These are phyloP conservation scores for Chlamydomonas asymmetrica DNA, from an alignment of 139 green algal species.

Conservation along the genomic window DNA sequence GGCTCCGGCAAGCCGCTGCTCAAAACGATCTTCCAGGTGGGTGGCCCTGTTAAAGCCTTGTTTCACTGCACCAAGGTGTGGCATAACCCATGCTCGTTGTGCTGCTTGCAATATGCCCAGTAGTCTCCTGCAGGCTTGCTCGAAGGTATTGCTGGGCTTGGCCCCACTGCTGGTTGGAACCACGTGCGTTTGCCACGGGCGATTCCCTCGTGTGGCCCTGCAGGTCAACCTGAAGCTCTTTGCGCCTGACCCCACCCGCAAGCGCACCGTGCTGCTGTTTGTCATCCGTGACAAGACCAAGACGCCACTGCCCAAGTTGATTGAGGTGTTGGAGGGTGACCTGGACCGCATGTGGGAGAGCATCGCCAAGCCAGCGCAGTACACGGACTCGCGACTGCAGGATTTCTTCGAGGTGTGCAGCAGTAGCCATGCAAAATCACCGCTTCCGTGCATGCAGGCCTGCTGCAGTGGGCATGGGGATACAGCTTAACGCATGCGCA, in stretches of 20 bases:
- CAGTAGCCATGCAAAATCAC: no score
- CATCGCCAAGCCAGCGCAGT: constrained; percentile 87
- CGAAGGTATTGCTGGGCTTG: no score
- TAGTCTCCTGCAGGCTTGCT: no score
- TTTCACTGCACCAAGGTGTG: no score
- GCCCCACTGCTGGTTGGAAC: no score
- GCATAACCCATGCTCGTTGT: no score
- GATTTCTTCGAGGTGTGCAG: constrained; percentile 92
- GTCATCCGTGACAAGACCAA: constrained; percentile 95
- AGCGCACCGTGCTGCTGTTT: constrained; percentile 91
- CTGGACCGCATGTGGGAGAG: constrained; percentile 87
- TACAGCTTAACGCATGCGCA: no score
- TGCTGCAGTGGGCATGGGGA: no score
- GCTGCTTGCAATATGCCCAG: no score
- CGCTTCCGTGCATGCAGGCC: no score
- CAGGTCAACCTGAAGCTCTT: constrained; percentile 99
- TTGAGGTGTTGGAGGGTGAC: constrained; percentile 64
- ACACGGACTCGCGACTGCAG: constrained; percentile 55
- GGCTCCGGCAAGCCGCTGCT: constrained; percentile 96
- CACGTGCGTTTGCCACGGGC: not conserved
- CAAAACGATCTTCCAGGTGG: constrained; percentile 96
- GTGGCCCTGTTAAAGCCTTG: no score
- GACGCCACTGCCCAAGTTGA: constrained; percentile 79
- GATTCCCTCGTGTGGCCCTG: not conserved
- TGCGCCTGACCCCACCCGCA: constrained; percentile 67